Conservation (phyloP, 179 eudicot species). For the Amaranthus tricolor region DNA sequence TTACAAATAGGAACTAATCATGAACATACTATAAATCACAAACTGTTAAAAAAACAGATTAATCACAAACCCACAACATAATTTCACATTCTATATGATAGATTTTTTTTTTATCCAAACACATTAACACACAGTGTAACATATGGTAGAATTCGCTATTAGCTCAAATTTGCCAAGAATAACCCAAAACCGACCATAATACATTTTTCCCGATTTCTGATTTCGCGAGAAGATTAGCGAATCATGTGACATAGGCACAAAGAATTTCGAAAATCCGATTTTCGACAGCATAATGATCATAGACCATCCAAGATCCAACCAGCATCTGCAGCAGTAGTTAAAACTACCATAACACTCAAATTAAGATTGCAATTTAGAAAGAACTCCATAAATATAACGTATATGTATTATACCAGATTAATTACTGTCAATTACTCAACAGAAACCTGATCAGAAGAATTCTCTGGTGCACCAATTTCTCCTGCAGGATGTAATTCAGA, state of each 20-base stretch:
- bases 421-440: background rate
- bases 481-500: background rate
- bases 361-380: background rate
- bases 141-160: too few relatives aligned
- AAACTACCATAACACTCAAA: background rate
- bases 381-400: background rate
- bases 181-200: too few relatives aligned
- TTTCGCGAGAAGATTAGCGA: too few relatives aligned
- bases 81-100: slow-evolving; percentile 15
- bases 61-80: background rate
- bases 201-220: too few relatives aligned
- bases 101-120: background rate
- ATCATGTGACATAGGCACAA: background rate
- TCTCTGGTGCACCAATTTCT: background rate
- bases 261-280: background rate
- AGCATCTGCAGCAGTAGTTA: background rate
- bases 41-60: background rate
- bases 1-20: background rate
- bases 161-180: too few relatives aligned
- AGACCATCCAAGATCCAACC: slow-evolving; percentile 4
- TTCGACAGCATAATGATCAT: slow-evolving; percentile 13
- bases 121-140: too few relatives aligned
- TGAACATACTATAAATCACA: slow-evolving; percentile 6
- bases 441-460: background rate
- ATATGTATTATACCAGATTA: background rate